Evolutionary conservation across 169 alveolate genomes (phyloP), one percentile per base, ranked within the genome.

Genomic region (Eimeria brunetti): DNA sequence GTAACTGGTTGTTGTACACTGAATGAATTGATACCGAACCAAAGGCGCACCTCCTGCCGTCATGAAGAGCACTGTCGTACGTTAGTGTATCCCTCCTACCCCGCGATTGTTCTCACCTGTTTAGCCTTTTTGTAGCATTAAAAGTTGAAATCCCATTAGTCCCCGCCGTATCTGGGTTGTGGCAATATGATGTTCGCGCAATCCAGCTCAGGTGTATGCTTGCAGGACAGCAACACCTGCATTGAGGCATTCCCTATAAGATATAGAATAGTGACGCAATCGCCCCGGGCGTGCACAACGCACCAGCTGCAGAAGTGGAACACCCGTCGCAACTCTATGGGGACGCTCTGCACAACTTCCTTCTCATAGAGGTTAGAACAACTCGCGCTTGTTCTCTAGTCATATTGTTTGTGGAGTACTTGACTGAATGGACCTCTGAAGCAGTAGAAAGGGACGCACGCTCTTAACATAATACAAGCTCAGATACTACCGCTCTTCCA

Each of bases 381-480:
- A 44, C 14, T n/a, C 38, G 51, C 11, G 80, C n/a, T 33, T 33
- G n/a, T 24, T 33, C 20, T 51, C 9, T 67, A 9, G 51, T n/a
- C 1, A n/a, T 33, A 69, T n/a, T 36, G 80, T 12, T 33, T 18
- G 51, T 9, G 46, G 1, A 33, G 8, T 33, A 16, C 12, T 30
- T 69, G 33, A 16, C 44, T 64, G n/a, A 16, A n/a, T 64, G 41
- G 12, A 30, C 27, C n/a, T 33, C 12, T 14, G 16, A 8, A 2
- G n/a, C 80, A 36, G 51, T 36, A 12, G 51, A 69, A 36, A 69
- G 80, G n/a, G 80, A 33, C 80, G 46, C 51, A 69, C 80, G 80
- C 80, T 69, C 80, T 69, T 33, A 33, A 5, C 24, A 24, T 51
- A 69, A 27, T 2, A 36, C 27, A 9, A 9, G n/a, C 33, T 1